Conservation (phyloP, 1,139 yeast genomes). For the Pichia sp. region DNA sequence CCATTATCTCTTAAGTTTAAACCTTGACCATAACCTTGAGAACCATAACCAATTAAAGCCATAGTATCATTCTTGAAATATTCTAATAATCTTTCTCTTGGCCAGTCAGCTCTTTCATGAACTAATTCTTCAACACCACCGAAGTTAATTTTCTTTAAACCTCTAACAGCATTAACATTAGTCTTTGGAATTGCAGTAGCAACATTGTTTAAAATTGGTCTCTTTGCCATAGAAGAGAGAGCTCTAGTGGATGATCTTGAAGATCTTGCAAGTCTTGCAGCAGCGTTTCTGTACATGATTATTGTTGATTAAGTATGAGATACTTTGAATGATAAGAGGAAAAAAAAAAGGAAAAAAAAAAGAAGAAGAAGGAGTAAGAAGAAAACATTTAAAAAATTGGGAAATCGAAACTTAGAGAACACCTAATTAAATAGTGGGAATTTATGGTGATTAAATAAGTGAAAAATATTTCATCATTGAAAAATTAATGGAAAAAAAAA, state of each 20-base stretch:
- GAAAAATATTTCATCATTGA: background rate
- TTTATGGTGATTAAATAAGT: background rate
- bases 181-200: conserved; percentile 45
- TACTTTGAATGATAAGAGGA: background rate
- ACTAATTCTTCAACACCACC: conserved; percentile 94
- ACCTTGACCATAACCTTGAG: conserved; percentile 99
- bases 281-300: conserved; percentile 51
- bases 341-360: background rate
- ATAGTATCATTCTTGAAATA: conserved; percentile 97
- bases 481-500: too few relatives aligned
- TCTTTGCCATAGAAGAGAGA: conserved; percentile 57
- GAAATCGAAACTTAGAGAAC: background rate
- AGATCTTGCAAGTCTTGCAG: conserved; percentile 56
- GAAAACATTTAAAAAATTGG: background rate
- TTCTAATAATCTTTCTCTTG: conserved; percentile 89
- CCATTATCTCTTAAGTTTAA: conserved; percentile 99
- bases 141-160: conserved; percentile 93
- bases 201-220: conserved; percentile 34
- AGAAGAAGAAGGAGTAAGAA: background rate
- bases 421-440: background rate
- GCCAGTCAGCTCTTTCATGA: conserved; percentile 99
- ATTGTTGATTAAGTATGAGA: background rate
- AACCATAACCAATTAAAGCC: conserved; percentile 98
- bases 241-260: conserved; percentile 40
- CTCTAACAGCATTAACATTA: conserved; percentile 54